Evolutionary conservation across 1,284 basidiomycete species (phyloP), one percentile per base, ranked within the genome.

Genomic region (Naganishia sp.): DNA sequence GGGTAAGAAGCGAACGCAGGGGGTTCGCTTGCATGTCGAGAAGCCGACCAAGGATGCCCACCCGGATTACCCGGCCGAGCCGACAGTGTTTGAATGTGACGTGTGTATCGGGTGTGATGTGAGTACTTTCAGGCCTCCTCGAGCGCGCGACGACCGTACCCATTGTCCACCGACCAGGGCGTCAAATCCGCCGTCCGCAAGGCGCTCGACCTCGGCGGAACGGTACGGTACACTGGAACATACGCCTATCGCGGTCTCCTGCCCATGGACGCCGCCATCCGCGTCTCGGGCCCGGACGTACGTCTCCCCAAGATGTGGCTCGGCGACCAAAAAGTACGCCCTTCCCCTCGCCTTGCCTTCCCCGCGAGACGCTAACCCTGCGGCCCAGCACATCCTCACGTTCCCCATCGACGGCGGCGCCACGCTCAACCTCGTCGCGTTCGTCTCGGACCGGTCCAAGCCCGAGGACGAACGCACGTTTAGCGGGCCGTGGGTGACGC

Each of bases 361-460:
- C 28, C 28, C 28, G 28, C 28, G 28, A 28, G 5, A 39, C n/a
- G 10, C 2, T 21, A 39, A 6, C 25, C 41, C 45, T n/a, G 18
- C 28, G 28, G 45, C 15, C 41, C 43, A 68, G 53, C 86, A 87
- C 72, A 75, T 86, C 39, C 83, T 87, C 55, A 81, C 82, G 3
- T 86, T 85, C 72, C 84, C 85, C 0, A 84, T 88, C 67, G 79
- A 82, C 15, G 68, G 69, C 21, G 69, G 69, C 9, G 56, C 53
- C 31, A 43, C 46, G 39, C 50, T 57, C 21, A 87, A 87, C 71
- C 72, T 87, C 10, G 84, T 86, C 15, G 81, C 81, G 0, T 86
- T 86, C 67, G 73, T 74, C 5, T 81, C 83, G 1, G 80, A 85
- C 55, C 76, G 76, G 6, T 78, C 79, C 0, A 76, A 74, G 18